Base-by-base conservation (phyloP, 2,329 filamentous ascomycete genomes). In the Pyrenochaeta sp. region DNA sequence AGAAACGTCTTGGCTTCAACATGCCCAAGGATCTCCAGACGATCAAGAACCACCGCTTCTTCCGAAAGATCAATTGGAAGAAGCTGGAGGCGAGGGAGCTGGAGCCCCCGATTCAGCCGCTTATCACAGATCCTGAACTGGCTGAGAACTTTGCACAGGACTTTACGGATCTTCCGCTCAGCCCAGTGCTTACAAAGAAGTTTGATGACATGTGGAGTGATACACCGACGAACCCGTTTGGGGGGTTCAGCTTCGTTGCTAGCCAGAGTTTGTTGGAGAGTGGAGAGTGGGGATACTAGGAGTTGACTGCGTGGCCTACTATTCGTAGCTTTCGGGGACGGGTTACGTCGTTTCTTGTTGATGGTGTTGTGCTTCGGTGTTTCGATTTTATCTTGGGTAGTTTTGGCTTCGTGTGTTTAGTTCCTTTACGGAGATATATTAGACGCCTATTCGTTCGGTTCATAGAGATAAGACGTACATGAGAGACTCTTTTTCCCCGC, bases 61-160 rank as follows among this genome's bases (percentile, higher is more conserved):
- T 99, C 86, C 88, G 91, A 73, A 95, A 92, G 81, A 96, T 99
- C 72, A 90, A 99, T 80, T 99, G 95, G 95, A 90, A 88, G 79
- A 90, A 89, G 69, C 85, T 99, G 13, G 92, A 91, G 61, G 88
- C 86, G 28, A 86, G 94, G 36, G 92, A 97, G 78, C 68, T 97
- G 46, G 90, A 91, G 68, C 91, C 95, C 0, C 95, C 95, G 0
- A 98, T 99, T 69, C 88, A 91, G 74, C 95, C 95, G 15, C 84
- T 98, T 71, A 94, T 99, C 72, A 98, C 95, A 0, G 93, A 99
- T 72, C 95, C 95, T 0, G 93, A 96, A 76, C 84, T 97, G 45
- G 95, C 95, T 0, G 96, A 99, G 85, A 99, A 99, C 80, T 99
- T 99, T 79, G 87, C 91, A 0, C 83, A 84, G n/a, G 93, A 97